phyloP scores from a whole-genome alignment of 345 rosid genomes.

The Rhodamnia argentea region DNA sequence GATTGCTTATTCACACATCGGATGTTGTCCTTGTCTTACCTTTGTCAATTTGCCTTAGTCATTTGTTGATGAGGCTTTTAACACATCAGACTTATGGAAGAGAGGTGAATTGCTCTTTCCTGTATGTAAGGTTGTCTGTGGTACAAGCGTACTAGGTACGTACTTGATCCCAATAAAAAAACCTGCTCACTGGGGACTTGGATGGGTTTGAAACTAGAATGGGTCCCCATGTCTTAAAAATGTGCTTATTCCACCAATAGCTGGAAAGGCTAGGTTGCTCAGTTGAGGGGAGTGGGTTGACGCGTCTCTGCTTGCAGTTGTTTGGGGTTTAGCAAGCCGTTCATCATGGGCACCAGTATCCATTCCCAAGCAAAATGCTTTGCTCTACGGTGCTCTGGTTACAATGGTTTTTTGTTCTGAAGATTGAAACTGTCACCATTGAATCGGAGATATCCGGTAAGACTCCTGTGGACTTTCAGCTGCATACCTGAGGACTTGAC shows the following conservation, averaged over 20 bases:
- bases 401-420: background rate
- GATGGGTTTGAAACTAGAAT: background rate
- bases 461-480: background rate
- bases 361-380: background rate
- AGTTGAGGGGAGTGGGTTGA: background rate
- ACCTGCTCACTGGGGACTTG: background rate
- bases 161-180: background rate
- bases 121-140: background rate
- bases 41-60: background rate
- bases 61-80: background rate
- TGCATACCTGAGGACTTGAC: background rate
- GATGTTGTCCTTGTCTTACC: background rate
- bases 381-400: background rate
- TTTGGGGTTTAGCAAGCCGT: background rate
- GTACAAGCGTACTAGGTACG: background rate
- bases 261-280: background rate
- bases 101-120: background rate
- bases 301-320: background rate
- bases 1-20: background rate
- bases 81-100: background rate
- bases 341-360: background rate
- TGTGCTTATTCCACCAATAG: background rate
- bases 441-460: background rate
- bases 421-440: background rate
- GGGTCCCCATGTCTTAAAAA: background rate